phyloP scores from a whole-genome alignment of 352 stramenopile genomes.

The Pythium diclinum region DNA sequence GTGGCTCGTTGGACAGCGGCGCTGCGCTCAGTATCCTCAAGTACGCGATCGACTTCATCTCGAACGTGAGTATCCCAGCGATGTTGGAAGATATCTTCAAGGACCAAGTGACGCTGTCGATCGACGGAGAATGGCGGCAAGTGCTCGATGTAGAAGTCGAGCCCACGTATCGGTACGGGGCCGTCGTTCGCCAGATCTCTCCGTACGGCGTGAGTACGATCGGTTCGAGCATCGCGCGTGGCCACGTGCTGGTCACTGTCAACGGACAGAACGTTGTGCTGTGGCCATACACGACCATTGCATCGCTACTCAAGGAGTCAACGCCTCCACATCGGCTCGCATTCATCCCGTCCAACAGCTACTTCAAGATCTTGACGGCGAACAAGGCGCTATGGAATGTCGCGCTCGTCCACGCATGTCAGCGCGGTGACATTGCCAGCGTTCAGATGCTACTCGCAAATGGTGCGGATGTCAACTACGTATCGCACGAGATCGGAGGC shows the following conservation, averaged over 20 bases:
- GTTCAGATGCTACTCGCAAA: conserved; percentile 88
- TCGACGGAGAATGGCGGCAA: conserved; percentile 80
- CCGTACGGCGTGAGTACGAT: conserved; percentile 69
- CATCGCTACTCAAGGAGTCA: conserved; percentile 60
- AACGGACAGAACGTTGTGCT: conserved; percentile 87
- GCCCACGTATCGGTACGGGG: conserved; percentile 81
- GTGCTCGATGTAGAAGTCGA: conserved; percentile 82
- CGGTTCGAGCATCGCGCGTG: conserved; percentile 67
- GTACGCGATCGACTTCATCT: conserved; percentile 83
- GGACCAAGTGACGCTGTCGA: conserved; percentile 86
- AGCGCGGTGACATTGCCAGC: conserved; percentile 77
- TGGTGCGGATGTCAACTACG: conserved; percentile 85
- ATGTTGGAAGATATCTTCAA: conserved; percentile 90
- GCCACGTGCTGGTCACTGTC: conserved; percentile 78
- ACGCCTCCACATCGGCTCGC: conserved; percentile 69
- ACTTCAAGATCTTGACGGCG: conserved; percentile 85
- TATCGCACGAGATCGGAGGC: conserved; percentile 73
- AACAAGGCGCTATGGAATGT: conserved; percentile 90
- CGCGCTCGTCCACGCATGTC: conserved; percentile 82
- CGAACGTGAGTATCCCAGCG: conserved; percentile 81
- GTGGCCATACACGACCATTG: conserved; percentile 78
- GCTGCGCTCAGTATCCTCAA: conserved; percentile 67
- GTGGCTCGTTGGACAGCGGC: conserved; percentile 56
- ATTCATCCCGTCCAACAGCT: conserved; percentile 82
- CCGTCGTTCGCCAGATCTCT: conserved; percentile 75